Base-by-base conservation (phyloP, 1,284 basidiomycete species). In the Puccinia coronata region DNA sequence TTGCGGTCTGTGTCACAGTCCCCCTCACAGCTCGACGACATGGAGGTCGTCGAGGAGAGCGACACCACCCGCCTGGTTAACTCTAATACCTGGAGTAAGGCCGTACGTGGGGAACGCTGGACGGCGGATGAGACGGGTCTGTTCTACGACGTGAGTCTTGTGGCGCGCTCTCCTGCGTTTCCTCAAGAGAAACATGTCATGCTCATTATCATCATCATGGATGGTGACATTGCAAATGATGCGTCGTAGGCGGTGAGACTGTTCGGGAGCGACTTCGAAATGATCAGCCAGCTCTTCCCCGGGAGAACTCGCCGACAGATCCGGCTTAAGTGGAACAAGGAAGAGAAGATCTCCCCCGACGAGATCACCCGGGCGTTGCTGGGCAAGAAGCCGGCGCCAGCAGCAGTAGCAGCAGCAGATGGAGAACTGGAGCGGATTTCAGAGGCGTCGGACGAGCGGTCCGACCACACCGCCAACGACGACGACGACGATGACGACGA, bases 191-290 rank as follows among this genome's bases (percentile, higher is more conserved):
- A 36, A 39, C 8, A 63, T 63, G 28, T n/a, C n/a, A 51, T n/a
- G 28, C 12, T 41, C 14, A 70, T 25, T 11, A 28, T 47, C 8
- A 31, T 36, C 8, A 25, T 39, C 14, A 39, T 70, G 67, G 39
- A 41, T 31, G n/a, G 16, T 43, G 67, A 70, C 16, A 36, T 11
- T 70, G 59, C 47, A 34, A 72, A 71, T n/a, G 73, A 55, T 14
- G 74, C 11, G 23, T 36, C 5, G 14, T 83, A 95, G 92, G 93
- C 93, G 16, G 87, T 96, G 47, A 89, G 91, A 4, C 93, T 94
- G 85, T 95, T 94, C 85, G 94, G 94, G 49, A 93, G 94, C 85
- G 95, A 96, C 83, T 96, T 95, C 84, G 94, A 96, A 85, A 90
- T 96, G 81, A 94, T 96, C 80, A 92, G 94, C 1, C 91, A 91